Conservation (phyloP, 371 early-diverging fungal genomes). For the Mortierella sp. region DNA sequence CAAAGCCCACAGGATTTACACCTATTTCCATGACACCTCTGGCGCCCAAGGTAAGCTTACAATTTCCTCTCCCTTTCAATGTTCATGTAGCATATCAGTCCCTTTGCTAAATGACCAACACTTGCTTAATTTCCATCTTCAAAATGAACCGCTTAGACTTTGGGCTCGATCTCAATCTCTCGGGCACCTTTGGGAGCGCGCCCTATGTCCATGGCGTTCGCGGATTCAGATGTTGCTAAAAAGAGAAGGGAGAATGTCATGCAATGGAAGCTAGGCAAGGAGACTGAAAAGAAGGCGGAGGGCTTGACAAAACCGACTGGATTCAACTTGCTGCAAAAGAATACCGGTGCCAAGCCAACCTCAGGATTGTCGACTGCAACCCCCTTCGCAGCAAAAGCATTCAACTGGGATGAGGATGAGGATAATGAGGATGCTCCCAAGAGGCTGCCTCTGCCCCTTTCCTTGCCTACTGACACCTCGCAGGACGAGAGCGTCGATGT, state of each 20-base stretch:
- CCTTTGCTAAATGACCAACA: background rate
- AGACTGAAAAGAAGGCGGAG: conserved; percentile 67
- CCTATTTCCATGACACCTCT: conserved; percentile 20
- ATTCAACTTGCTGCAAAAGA: conserved; percentile 24
- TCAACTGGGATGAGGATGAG: conserved; percentile 60
- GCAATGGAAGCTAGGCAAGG: conserved; percentile 77
- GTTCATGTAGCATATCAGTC: background rate
- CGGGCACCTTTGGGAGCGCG: conserved; percentile 25
- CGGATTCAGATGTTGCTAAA: conserved; percentile 37
- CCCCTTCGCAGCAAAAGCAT: conserved; percentile 32
- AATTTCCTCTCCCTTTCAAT: background rate
- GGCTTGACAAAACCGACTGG: conserved; percentile 51
- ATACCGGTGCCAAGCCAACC: background rate
- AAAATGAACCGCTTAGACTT: conserved; percentile 15
- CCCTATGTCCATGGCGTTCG: conserved; percentile 45
- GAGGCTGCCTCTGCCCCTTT: background rate
- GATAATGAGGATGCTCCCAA: conserved; percentile 49
- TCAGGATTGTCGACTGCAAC: conserved; percentile 6
- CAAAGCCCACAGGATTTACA: conserved; percentile 3
- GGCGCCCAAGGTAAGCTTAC: conserved; percentile 20
- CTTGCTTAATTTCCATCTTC: background rate
- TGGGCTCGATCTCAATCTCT: conserved; percentile 35
- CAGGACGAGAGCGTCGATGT: conserved; percentile 62
- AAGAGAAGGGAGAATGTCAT: conserved; percentile 81
- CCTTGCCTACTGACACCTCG: background rate